Conservation (phyloP, 495 filamentous ascomycete species). For the Entonaema liquescens region DNA sequence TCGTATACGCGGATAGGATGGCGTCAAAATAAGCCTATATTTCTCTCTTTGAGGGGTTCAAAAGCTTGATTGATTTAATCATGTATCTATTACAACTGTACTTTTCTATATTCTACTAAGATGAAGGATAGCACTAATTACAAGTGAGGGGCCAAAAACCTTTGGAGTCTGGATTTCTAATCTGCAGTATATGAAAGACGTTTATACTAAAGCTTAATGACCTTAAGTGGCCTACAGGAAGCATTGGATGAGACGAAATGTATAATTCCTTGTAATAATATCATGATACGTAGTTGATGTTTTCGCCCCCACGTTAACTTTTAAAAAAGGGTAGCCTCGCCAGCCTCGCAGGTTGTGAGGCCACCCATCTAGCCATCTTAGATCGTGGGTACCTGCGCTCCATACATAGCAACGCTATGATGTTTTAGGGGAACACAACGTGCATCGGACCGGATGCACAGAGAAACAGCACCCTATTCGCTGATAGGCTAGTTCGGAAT, state of each 20-base stretch:
- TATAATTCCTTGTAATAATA: neutral
- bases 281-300: slow-evolving; percentile 13
- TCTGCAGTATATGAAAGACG: neutral
- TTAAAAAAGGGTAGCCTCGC: slow-evolving; percentile 25
- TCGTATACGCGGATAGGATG: neutral
- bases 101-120: neutral
- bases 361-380: slow-evolving; percentile 40
- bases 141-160: neutral
- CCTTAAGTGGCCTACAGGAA: neutral
- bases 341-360: slow-evolving; percentile 39
- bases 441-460: slow-evolving; percentile 32
- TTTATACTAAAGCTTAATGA: neutral
- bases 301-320: slow-evolving; percentile 27
- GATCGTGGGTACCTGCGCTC: slow-evolving; percentile 26
- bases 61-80: neutral
- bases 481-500: slow-evolving; percentile 29
- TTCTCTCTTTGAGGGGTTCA: neutral
- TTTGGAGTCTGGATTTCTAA: neutral
- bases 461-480: neutral
- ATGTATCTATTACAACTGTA: neutral
- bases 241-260: neutral
- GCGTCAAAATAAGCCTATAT: neutral
- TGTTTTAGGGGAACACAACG: slow-evolving; percentile 6
- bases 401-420: slow-evolving; percentile 26
- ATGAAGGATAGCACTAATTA: neutral